Evolutionary conservation across 2,329 filamentous ascomycete genomes (phyloP).

Genomic region (Alternaria incomplexa): DNA sequence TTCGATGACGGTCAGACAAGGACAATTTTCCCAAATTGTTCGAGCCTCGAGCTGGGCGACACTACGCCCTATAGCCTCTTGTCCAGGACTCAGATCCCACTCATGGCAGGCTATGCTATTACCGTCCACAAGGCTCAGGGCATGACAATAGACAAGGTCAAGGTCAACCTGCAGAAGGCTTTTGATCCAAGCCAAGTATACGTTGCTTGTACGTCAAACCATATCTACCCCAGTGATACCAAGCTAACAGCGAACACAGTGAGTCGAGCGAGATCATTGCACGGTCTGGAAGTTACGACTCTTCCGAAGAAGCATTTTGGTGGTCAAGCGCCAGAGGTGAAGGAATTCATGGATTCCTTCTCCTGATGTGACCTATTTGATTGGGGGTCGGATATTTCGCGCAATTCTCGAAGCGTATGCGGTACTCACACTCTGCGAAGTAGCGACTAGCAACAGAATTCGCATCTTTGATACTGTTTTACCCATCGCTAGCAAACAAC

Average conservation of each 20-base stretch:
- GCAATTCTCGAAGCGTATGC: background rate
- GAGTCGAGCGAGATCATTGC: slow-evolving; percentile 59
- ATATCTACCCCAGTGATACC: background rate
- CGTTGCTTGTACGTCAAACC: slow-evolving; percentile 53
- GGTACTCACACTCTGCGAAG: background rate
- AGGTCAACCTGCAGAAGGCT: slow-evolving; percentile 58
- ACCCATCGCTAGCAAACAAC: background rate
- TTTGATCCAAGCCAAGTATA: slow-evolving; percentile 68
- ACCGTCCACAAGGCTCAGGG: slow-evolving; percentile 66
- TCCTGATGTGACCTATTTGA: background rate
- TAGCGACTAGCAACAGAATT: background rate
- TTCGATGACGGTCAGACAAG: slow-evolving; percentile 58
- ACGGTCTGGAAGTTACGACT: slow-evolving; percentile 50
- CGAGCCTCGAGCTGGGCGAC: slow-evolving; percentile 56
- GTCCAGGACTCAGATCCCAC: slow-evolving; percentile 65
- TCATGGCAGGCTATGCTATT: slow-evolving; percentile 66
- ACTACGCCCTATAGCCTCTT: slow-evolving; percentile 56
- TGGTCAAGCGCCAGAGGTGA: slow-evolving; percentile 41
- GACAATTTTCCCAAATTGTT: slow-evolving; percentile 60
- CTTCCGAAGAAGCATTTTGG: slow-evolving; percentile 30
- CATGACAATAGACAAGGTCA: slow-evolving; percentile 65
- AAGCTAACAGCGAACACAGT: slow-evolving; percentile 37
- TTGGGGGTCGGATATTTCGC: background rate
- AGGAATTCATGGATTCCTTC: slow-evolving; percentile 29
- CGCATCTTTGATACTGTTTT: background rate